Percentiles rank a stretch among this genome's conserved stretches.
phyloP scores from a whole-genome alignment of 371 early-diverging fungal species.

The Quaeritorhiza haematococci region DNA sequence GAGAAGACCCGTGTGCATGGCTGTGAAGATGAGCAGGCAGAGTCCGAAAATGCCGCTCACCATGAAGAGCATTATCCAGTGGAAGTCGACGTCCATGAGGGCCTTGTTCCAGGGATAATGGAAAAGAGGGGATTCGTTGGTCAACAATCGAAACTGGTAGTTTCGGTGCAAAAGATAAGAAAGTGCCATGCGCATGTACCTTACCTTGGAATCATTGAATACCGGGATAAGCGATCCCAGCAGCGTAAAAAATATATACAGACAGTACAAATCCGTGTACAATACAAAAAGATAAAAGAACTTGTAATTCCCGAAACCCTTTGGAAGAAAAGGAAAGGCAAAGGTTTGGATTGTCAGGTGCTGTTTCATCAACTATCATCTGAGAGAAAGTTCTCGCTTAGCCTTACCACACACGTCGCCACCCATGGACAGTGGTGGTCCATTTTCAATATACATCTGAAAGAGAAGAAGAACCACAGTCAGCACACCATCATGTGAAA shows the following conservation, averaged over 20 bases:
- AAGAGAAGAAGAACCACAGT: not conserved
- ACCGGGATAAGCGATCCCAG: conserved; percentile 25
- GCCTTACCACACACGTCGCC: conserved; percentile 55
- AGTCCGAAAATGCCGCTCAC: conserved; percentile 56
- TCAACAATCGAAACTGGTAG: not conserved
- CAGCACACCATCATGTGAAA: too few relatives aligned
- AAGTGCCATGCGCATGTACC: conserved; percentile 6
- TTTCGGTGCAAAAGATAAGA: conserved; percentile 2
- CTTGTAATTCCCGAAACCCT: conserved; percentile 62
- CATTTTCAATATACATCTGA: conserved; percentile 58
- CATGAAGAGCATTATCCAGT: conserved; percentile 44
- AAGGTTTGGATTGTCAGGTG: not conserved
- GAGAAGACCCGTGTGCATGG: conserved; percentile 51
- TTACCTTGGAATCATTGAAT: not conserved
- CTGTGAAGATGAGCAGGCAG: conserved; percentile 49
- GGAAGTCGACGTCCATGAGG: conserved; percentile 11
- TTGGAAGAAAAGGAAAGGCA: not conserved
- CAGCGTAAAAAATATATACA: conserved; percentile 41
- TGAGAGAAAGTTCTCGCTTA: not conserved
- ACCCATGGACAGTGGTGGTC: conserved; percentile 47
- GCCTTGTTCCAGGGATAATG: not conserved
- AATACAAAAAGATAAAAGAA: conserved; percentile 45
- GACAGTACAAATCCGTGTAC: conserved; percentile 35
- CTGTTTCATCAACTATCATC: not conserved
- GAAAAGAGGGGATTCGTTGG: not conserved